These are phyloP conservation scores for Tolypocladium paradoxum DNA, from an alignment of 2,329 filamentous ascomycete species.

Conservation along the genomic window DNA sequence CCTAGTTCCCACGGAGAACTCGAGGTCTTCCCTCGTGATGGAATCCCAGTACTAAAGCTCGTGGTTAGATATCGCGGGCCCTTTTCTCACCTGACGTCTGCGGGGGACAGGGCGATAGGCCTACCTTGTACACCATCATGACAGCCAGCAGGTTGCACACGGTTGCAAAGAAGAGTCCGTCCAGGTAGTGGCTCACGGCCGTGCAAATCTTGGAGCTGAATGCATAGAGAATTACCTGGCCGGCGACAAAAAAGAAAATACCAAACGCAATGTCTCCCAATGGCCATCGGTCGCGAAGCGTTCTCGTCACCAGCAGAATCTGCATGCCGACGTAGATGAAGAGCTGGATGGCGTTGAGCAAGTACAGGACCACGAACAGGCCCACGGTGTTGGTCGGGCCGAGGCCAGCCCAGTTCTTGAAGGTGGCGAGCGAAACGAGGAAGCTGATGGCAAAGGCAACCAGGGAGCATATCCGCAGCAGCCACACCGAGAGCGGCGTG, in stretches of 20 bases:
- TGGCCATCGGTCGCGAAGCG: constrained; percentile 90
- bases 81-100: constrained; percentile 7
- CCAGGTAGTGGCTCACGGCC: constrained; percentile 79
- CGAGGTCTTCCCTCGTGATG: constrained; percentile 94
- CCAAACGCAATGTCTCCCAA: constrained; percentile 86
- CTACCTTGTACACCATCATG: constrained; percentile 99
- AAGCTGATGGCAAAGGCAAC: constrained; percentile 80
- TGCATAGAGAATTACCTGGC: constrained; percentile 86
- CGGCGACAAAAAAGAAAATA: constrained; percentile 80
- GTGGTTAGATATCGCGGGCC: constrained; percentile 1
- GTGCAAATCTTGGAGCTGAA: constrained; percentile 80
- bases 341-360: constrained; percentile 80
- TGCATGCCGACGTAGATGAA: constrained; percentile 82
- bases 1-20: constrained; percentile 92
- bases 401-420: constrained; percentile 82
- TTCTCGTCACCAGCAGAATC: constrained; percentile 77
- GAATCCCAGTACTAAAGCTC: constrained; percentile 84
- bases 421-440: constrained; percentile 80
- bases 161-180: constrained; percentile 89
- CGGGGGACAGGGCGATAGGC: background rate
- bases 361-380: constrained; percentile 82
- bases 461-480: constrained; percentile 67
- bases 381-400: constrained; percentile 78
- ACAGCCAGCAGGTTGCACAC: constrained; percentile 88
- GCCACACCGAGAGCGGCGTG: constrained; percentile 86